Evolutionary conservation across 1,284 basidiomycete genomes (phyloP), one percentile per base, ranked within the genome.

Genomic region (Moesziomyces sp.): DNA sequence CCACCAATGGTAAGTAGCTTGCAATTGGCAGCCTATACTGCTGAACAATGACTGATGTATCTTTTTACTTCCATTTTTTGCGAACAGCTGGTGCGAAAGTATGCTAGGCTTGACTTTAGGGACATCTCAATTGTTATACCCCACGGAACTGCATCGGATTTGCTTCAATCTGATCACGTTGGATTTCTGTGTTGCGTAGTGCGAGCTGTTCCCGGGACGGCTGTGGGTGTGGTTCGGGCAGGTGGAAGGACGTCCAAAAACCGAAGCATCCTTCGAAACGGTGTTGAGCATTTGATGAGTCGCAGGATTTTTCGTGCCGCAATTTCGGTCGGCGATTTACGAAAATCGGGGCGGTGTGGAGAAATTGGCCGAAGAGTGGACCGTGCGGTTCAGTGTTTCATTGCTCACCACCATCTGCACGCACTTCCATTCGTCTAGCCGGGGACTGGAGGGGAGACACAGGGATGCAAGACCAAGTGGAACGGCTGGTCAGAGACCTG

Each of bases 1-100:
- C 78, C 4, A 71, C 78, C 3, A 70, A 79, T 49, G 54, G 46
- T 58, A 19, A 49, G 55, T 60, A 38, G 28, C n/a, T n/a, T 24
- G 3, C 21, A 19, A 21, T 10, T 19, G n/a, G 8, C n/a, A 24
- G 19, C 18, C 19, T 14, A 14, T 21, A 4, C 10, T n/a, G 14
- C 10, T 44, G 21, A 21, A 23, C 8, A 7, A 33, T 46, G 1
- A 24, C 45, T 46, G 23, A 26, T 24, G 9, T 21, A 5, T 45
- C 19, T 19, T 16, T 19, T 11, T 45, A 23, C 1, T 5, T 18
- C 14, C 13, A 13, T 46, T 3, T 3, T 46, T 13, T n/a, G 23
- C 2, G 21, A 14, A 24, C 11, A 38, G 64, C 59, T 26, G 65
- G 65, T 24, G 58, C 51, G 18, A 57, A 57, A 46, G 53, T 57